Base-by-base conservation (phyloP, 805 yeast species). In the Pichia ethanolica region DNA sequence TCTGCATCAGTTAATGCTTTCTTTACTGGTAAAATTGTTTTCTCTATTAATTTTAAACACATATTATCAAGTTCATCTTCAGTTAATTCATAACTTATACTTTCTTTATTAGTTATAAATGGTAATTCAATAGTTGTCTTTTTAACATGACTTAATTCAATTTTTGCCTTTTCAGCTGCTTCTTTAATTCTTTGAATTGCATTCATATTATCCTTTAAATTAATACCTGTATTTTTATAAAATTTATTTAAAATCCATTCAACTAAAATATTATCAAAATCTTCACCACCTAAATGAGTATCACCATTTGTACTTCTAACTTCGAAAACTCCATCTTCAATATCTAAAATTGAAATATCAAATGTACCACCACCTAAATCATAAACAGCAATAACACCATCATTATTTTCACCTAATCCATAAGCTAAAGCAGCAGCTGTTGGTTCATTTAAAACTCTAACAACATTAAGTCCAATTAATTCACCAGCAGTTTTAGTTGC, bases 361-460 rank as follows among this genome's bases (percentile, higher is more conserved):
- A 89, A 89, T 56, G 97, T 89, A 74, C 97, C 97, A 65, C 97
- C 97, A 75, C 97, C 97, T 60, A 89, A 78, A 75, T 89, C 97
- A 76, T 89, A 89, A 54, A 89, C 97, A 46, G 97, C 97, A 58
- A 90, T 91, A 66, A 71, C 59, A 10, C 72, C 71, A 64, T 83
- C 86, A 66, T 76, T 80, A 71, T 83, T 78, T 71, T 68, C 56
- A 14, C 89, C 96, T 61, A 89, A 78, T 63, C 97, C 97, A 70
- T 89, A 89, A 42, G 96, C 96, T 63, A 89, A 75, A 44, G 96
- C 93, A 50, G 96, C 91, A 47, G 91, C 90, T 45, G 93, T 85
- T 54, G 95, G 95, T 74, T 86, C 95, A 75, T 86, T 86, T 53
- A 86, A 86, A 50, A 86, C 91, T 67, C 95, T 77, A 61, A 86